Base-by-base conservation (phyloP, 768 basidiomycete species). In the Phlebiopsis flavidoalba region DNA sequence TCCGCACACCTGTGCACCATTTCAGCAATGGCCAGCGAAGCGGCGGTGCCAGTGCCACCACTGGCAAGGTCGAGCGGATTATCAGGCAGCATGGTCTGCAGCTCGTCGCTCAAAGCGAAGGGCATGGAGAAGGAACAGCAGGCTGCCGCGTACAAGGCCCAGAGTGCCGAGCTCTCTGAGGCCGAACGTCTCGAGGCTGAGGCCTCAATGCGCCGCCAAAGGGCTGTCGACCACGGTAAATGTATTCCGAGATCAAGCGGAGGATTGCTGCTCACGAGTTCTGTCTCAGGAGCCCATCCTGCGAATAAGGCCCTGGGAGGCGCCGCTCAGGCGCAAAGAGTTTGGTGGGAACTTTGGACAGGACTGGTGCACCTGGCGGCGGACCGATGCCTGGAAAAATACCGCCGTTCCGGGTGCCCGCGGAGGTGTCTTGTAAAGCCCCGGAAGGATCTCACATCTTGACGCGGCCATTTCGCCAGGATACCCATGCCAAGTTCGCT, bases 111-210 rank as follows among this genome's bases (percentile, higher is more conserved):
- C 21, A 79, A 80, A 65, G 75, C 75, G 14, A 80, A 80, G 64
- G 83, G 81, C 14, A 60, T 77, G 21, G 73, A 81, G 72, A 83
- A 82, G 66, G 79, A 84, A 63, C 75, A 76, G 74, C 81, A 82
- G 70, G 83, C 82, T 0, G 73, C 77, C 26, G 69, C 76, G 0
- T 61, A 77, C 43, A 79, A 79, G 60, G 57, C 75, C 10, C 83
- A 84, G 67, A 74, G 76, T 26, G 67, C 70, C 7, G 83, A 84
- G 65, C 71, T 84, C 19, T 73, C 77, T 3, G 80, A 83, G 65
- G 83, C 83, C 17, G 81, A 84, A 67, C 76, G 79, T 12, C 72
- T 84, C 6, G 83, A 84, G 67, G 70, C 71, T 5, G 82, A 83
- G 64, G 83, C 82, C 10, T 43, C 74, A 43, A 64, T 75, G 69